phyloP scores from a whole-genome alignment of 2,329 filamentous ascomycete genomes.

The Epichloe uncinata region DNA sequence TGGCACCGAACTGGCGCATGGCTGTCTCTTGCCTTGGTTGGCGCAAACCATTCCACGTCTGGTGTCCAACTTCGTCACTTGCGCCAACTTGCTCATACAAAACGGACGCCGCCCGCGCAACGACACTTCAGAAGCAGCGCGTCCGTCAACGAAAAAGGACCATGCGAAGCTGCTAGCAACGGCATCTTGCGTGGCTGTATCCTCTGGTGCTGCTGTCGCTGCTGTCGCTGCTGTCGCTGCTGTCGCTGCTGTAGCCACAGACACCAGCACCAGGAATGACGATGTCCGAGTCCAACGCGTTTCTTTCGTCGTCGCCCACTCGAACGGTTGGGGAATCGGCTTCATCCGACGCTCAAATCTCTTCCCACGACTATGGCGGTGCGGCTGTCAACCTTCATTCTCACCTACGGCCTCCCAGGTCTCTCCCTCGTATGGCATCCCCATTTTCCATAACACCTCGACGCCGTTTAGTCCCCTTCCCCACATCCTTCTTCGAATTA shows the following conservation, averaged over 20 bases:
- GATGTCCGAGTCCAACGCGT: neutral
- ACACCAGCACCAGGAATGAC: conserved; percentile 1
- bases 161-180: conserved; percentile 6
- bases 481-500: neutral
- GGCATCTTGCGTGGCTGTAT: neutral
- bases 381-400: conserved; percentile 7
- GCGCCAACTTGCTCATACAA: neutral
- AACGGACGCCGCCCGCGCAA: neutral
- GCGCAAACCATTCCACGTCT: neutral
- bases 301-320: conserved; percentile 7
- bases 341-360: conserved; percentile 5
- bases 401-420: conserved; percentile 15
- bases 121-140: neutral
- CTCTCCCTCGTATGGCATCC: conserved; percentile 15
- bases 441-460: neutral
- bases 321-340: conserved; percentile 7
- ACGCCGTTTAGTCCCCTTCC: neutral
- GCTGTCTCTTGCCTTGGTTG: neutral
- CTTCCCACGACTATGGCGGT: conserved; percentile 3
- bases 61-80: neutral
- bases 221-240: no score
- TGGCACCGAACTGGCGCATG: neutral
- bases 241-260: no score
- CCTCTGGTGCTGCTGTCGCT: neutral
- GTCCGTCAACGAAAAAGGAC: neutral